Evolutionary conservation across 331 rosid genomes (phyloP).

Genomic region (Telfairia occidentalis): DNA sequence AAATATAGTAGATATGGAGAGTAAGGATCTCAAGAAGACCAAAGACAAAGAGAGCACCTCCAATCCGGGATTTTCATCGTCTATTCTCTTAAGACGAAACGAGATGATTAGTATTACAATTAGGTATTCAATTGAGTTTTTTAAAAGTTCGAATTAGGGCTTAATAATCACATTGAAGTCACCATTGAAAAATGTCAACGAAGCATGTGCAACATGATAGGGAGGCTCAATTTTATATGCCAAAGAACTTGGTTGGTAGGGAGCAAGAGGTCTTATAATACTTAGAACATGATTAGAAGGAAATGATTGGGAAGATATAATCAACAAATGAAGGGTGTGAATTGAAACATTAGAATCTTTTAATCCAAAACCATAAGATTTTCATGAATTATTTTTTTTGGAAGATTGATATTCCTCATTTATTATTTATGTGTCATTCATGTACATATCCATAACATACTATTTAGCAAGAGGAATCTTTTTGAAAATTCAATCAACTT

Average conservation of each 20-base stretch:
- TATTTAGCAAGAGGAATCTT: not conserved
- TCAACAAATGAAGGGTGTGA: not conserved
- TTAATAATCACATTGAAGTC: not conserved
- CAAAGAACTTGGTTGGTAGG: not conserved
- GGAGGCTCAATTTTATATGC: not conserved
- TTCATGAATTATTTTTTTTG: not conserved
- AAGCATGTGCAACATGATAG: not conserved
- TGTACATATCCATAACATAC: not conserved
- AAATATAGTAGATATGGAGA: too few relatives aligned
- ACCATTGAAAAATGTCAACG: not conserved
- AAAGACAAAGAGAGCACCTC: too few relatives aligned
- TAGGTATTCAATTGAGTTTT: not conserved
- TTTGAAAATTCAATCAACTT: not conserved
- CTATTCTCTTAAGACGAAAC: not conserved
- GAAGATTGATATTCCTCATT: not conserved
- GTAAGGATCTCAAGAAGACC: not conserved
- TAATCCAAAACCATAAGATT: not conserved
- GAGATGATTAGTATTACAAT: not conserved
- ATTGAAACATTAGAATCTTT: conserved; percentile 2
- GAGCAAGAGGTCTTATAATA: not conserved
- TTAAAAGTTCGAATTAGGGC: not conserved
- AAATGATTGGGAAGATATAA: not conserved
- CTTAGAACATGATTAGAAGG: not conserved
- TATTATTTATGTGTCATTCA: not conserved
- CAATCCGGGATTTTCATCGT: too few relatives aligned